These are phyloP conservation scores for Fusarium sp. DNA, from an alignment of 2,329 filamentous ascomycete genomes.

Conservation along the genomic window DNA sequence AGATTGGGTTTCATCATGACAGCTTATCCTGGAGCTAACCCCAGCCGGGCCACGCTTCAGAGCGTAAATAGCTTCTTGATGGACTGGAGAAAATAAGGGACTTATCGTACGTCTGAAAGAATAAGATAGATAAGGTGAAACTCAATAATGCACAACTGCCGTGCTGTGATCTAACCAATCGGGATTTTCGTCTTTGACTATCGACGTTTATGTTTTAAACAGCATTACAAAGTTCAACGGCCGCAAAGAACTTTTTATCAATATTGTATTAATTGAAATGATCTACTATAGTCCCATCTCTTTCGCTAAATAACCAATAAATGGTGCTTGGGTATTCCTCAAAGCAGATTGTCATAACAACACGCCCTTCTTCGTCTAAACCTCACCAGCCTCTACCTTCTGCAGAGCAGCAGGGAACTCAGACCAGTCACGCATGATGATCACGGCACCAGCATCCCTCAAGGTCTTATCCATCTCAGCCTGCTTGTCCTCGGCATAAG, in stretches of 20 bases:
- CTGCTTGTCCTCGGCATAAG: constrained; percentile 75
- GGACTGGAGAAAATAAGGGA: constrained; percentile 61
- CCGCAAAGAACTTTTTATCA: background rate
- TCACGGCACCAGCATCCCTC: constrained; percentile 72
- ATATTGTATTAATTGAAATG: constrained; percentile 33
- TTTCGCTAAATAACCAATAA: constrained; percentile 30
- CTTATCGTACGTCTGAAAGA: background rate
- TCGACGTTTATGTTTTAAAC: background rate
- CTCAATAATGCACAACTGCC: background rate
- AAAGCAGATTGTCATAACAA: constrained; percentile 36
- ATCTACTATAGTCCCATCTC: constrained; percentile 21
- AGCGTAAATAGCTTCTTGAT: constrained; percentile 94
- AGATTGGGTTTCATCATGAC: constrained; percentile 87
- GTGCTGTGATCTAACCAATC: background rate
- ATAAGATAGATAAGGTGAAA: background rate
- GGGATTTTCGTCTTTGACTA: background rate
- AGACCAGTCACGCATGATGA: constrained; percentile 74
- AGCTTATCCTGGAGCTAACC: constrained; percentile 83
- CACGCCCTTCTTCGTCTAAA: constrained; percentile 43
- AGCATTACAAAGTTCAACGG: background rate
- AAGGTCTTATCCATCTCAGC: constrained; percentile 76
- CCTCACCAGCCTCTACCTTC: constrained; percentile 62
- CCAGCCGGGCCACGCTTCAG: constrained; percentile 87
- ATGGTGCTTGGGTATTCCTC: constrained; percentile 41
- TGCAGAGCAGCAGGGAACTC: constrained; percentile 67